phyloP scores from a whole-genome alignment of 345 rosid genomes.

The Jatropha curcas region DNA sequence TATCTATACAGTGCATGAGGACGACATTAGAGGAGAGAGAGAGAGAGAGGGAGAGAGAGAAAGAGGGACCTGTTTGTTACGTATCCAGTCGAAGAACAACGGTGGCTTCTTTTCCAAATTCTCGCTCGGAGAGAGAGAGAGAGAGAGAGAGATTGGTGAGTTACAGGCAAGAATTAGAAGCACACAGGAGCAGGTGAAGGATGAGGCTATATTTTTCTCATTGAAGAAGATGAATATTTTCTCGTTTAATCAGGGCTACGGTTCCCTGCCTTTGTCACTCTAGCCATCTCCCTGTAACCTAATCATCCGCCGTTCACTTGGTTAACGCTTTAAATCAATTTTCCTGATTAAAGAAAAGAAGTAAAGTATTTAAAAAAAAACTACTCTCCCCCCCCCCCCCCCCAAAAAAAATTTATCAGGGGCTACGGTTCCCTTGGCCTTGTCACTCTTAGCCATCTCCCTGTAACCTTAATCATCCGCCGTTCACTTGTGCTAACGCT shows the following conservation, averaged over 20 bases:
- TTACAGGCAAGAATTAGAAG: slow-evolving; percentile 4
- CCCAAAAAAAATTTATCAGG: too few relatives aligned
- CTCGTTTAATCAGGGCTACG: not conserved
- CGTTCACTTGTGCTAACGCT: not conserved
- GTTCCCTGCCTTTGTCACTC: not conserved
- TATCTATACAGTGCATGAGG: too few relatives aligned
- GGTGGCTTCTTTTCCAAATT: not conserved
- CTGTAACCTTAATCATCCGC: slow-evolving; percentile 2
- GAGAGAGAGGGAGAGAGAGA: not conserved
- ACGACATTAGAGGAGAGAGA: too few relatives aligned
- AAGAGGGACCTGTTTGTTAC: not conserved
- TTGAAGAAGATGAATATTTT: slow-evolving; percentile 10
- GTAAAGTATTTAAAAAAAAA: too few relatives aligned
- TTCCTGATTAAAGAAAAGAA: too few relatives aligned
- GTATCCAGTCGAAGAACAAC: too few relatives aligned
- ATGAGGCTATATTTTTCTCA: slow-evolving; percentile 31
- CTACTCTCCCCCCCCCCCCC: too few relatives aligned
- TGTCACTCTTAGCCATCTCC: not conserved
- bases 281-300: not conserved
- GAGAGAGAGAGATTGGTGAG: slow-evolving; percentile 5
- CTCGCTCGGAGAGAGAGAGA: not conserved
- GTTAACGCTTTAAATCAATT: too few relatives aligned
- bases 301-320: not conserved
- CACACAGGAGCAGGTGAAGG: slow-evolving; percentile 12
- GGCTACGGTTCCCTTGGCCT: not conserved